Evolutionary conservation across 352 stramenopile species (phyloP).

Genomic region (Thalassiosira ordinaria): DNA sequence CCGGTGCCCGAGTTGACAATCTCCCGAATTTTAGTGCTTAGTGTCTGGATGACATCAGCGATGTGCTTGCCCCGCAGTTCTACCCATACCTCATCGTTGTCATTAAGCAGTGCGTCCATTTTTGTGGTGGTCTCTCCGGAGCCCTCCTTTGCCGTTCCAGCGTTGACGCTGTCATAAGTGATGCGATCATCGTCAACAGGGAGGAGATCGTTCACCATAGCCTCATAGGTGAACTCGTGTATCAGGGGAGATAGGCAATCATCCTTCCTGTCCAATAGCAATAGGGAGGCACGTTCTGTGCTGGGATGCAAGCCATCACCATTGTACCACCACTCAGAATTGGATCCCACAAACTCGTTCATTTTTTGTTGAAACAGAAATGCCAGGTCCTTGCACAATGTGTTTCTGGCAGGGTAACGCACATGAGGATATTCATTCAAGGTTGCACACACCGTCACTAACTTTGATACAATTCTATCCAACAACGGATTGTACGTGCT

Average conservation of each 20-base stretch:
- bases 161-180: conserved; percentile 89
- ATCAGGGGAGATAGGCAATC: conserved; percentile 95
- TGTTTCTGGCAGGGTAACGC: conserved; percentile 89
- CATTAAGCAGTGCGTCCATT: conserved; percentile 93
- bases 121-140: conserved; percentile 60
- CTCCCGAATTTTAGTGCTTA: conserved; percentile 80
- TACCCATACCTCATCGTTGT: conserved; percentile 95
- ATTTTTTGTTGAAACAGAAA: conserved; percentile 93
- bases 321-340: conserved; percentile 91
- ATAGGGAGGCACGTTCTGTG: conserved; percentile 90
- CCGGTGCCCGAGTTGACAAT: conserved; percentile 88
- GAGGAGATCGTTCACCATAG: conserved; percentile 96
- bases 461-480: conserved; percentile 87
- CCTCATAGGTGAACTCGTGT: conserved; percentile 98
- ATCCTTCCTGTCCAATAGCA: conserved; percentile 93
- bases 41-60: conserved; percentile 87
- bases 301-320: conserved; percentile 82
- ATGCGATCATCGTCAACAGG: conserved; percentile 93
- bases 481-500: conserved; percentile 27
- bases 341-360: conserved; percentile 93
- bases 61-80: conserved; percentile 97
- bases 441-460: conserved; percentile 96
- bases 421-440: conserved; percentile 98
- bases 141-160: conserved; percentile 59
- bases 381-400: conserved; percentile 88